Percentiles rank a stretch among this genome's conserved stretches.
phyloP scores from a whole-genome alignment of 176 grass and related monocot species.

The Musa troglodytarum region DNA sequence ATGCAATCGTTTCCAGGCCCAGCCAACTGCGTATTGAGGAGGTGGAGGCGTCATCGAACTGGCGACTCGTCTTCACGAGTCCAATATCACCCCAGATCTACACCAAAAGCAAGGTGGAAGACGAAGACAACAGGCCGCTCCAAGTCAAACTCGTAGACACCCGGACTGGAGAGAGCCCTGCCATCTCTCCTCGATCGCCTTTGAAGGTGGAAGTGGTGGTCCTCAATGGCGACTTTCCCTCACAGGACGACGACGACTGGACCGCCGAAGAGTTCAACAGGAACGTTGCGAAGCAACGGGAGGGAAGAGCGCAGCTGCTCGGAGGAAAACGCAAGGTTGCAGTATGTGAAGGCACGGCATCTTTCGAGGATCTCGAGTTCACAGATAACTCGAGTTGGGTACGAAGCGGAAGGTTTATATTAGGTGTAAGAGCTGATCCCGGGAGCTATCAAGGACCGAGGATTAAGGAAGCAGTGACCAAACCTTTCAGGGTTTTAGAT shows the following conservation, averaged over 20 bases:
- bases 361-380: constrained; percentile 15
- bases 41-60: background rate
- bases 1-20: no score
- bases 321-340: constrained; percentile 19
- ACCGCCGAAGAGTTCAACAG: constrained; percentile 28
- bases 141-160: background rate
- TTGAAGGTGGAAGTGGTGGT: constrained; percentile 41
- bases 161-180: background rate
- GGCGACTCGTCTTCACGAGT: background rate
- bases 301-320: constrained; percentile 31
- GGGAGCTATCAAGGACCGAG: constrained; percentile 13
- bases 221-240: constrained; percentile 40
- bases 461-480: constrained; percentile 35
- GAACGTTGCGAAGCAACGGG: constrained; percentile 19
- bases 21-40: background rate
- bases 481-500: constrained; percentile 43
- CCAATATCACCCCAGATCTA: background rate
- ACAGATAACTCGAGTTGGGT: constrained; percentile 45
- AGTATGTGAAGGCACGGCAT: constrained; percentile 26
- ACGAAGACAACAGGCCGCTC: background rate
- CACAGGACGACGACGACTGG: constrained; percentile 13
- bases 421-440: constrained; percentile 29
- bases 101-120: background rate
- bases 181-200: background rate
- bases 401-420: constrained; percentile 32